These are phyloP conservation scores for Leucocoprinus leucothites DNA, from an alignment of 768 basidiomycete species.

Conservation along the genomic window DNA sequence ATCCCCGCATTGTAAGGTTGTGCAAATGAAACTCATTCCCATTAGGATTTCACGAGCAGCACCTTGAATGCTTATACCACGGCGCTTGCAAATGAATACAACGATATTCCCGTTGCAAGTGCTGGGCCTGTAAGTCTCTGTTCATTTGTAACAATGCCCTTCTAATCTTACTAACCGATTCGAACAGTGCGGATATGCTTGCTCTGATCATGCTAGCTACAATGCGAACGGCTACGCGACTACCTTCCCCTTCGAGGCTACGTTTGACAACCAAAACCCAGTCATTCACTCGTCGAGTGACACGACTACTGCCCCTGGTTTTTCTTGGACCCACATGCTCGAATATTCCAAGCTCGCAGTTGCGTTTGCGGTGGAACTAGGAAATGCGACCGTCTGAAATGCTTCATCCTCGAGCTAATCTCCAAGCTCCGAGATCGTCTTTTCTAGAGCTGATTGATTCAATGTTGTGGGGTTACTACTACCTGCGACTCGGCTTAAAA, in stretches of 20 bases:
- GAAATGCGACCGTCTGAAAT: not conserved
- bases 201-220: slow-evolving; percentile 36
- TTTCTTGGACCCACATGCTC: slow-evolving; percentile 41
- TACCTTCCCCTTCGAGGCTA: slow-evolving; percentile 34
- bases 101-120: slow-evolving; percentile 37
- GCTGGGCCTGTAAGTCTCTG: slow-evolving; percentile 19
- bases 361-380: slow-evolving; percentile 53
- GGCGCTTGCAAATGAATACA: slow-evolving; percentile 38
- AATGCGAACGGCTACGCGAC: slow-evolving; percentile 40
- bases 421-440: too few species aligned
- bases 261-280: slow-evolving; percentile 22
- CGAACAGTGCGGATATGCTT: slow-evolving; percentile 25
- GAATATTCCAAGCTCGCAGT: slow-evolving; percentile 62
- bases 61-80: slow-evolving; percentile 41
- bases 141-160: not conserved
- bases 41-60: slow-evolving; percentile 26
- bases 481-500: too few species aligned
- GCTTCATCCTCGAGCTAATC: too few species aligned
- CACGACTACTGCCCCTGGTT: slow-evolving; percentile 32
- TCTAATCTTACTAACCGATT: not conserved
- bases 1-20: not conserved
- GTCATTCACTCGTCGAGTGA: slow-evolving; percentile 24
- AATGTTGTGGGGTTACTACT: too few species aligned
- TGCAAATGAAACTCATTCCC: slow-evolving; percentile 23
- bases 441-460: too few species aligned